Conservation (phyloP, 2,329 filamentous ascomycete species). For the Phialophora tarda region DNA sequence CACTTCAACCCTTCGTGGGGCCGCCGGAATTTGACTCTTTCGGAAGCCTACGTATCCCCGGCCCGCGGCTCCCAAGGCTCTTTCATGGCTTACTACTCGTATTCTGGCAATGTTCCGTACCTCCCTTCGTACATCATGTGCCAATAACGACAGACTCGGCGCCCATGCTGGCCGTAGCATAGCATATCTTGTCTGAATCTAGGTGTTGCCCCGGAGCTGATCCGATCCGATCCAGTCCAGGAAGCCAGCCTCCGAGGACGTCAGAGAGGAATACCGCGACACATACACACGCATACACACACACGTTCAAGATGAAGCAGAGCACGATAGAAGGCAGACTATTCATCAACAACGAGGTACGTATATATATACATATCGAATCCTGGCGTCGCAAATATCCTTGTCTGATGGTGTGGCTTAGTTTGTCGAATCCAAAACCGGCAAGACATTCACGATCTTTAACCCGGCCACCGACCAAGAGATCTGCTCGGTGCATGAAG, state of each 20-base stretch:
- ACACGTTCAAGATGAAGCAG: background rate
- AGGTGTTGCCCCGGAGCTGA: background rate
- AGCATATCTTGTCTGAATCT: background rate
- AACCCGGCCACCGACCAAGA: constrained; percentile 42
- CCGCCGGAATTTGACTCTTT: background rate
- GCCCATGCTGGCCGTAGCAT: background rate
- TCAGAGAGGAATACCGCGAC: background rate
- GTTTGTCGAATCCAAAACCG: constrained; percentile 55
- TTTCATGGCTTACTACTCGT: background rate
- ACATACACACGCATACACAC: background rate
- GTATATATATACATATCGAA: background rate
- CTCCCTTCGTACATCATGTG: background rate
- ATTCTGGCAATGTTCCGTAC: background rate
- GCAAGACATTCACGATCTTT: constrained; percentile 46
- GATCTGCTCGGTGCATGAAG: constrained; percentile 35
- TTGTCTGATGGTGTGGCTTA: constrained; percentile 4
- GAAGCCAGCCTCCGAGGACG: background rate
- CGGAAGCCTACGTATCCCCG: background rate
- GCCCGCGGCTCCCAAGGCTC: background rate
- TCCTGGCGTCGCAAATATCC: background rate
- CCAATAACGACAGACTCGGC: background rate
- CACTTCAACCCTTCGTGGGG: no score
- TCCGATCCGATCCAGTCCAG: background rate
- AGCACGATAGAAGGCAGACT: constrained; percentile 42
- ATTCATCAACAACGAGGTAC: constrained; percentile 59